These are phyloP conservation scores for Pythium pyrilobum DNA, from an alignment of 352 stramenopile species.

Conservation along the genomic window DNA sequence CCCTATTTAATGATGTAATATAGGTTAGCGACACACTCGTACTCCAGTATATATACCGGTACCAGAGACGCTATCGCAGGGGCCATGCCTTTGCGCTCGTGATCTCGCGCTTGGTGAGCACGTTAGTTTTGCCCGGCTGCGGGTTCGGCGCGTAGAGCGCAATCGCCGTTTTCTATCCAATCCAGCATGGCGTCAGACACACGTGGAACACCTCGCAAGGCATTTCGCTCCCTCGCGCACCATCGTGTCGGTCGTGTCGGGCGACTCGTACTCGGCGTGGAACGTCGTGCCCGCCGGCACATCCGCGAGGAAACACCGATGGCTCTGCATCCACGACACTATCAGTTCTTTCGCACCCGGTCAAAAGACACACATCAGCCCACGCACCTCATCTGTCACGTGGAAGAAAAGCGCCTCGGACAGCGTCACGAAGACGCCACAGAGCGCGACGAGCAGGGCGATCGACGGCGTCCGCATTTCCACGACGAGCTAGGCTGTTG, in stretches of 20 bases:
- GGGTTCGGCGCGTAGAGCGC: constrained; percentile 52
- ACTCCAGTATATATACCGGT: too few relatives aligned
- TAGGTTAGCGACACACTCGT: not conserved
- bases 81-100: constrained; percentile 43
- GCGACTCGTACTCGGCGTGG: constrained; percentile 78
- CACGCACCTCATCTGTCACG: constrained; percentile 43
- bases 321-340: constrained; percentile 21
- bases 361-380: not conserved
- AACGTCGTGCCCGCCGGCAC: constrained; percentile 72
- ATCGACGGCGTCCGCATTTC: too few relatives aligned
- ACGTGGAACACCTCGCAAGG: not conserved
- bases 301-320: constrained; percentile 79
- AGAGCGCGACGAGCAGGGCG: constrained; percentile 21
- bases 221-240: constrained; percentile 14
- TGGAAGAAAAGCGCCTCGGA: constrained; percentile 55
- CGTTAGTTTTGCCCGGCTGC: constrained; percentile 34
- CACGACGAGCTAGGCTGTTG: too few relatives aligned
- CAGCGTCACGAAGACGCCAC: constrained; percentile 13
- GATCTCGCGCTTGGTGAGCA: constrained; percentile 49
- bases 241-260: constrained; percentile 76
- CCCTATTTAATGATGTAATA: too few relatives aligned
- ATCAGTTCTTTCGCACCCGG: not conserved
- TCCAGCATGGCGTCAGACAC: not conserved
- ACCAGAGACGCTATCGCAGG: not conserved
- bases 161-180: constrained; percentile 50